Base-by-base conservation (phyloP, 1,139 yeast genomes). In the Kodamaea sp. region DNA sequence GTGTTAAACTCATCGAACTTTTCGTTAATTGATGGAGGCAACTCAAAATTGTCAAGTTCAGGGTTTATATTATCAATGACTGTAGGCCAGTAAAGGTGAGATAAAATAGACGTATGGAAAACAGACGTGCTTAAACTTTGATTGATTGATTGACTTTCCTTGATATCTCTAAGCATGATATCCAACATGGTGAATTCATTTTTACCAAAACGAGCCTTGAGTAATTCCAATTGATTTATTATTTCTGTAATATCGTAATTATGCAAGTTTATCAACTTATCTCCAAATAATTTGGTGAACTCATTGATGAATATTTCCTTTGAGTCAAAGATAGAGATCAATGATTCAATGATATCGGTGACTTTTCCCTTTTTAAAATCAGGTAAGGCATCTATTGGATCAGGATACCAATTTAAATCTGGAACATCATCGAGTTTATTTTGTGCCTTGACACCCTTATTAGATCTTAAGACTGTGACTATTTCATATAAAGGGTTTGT, bases 361-460 rank as follows among this genome's bases (percentile, higher is more conserved):
- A 75, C 78, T 37, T 72, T 71, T n/a, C 76, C 78, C 46, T 78
- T 79, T 39, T 78, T 74, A 58, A 88, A 87, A 57, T 89, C 96
- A 0, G 95, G 86, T 7, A 94, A 75, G 0, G 96, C 95, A 62
- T 86, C 96, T n/a, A 85, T 74, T 0, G 97, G 97, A 52, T 88
- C 96, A 0, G 97, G 97, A 6, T 62, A 64, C 97, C 97, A 90
- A 25, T 74, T 67, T 4, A 82, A 58, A 45, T 75, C 80, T 27
- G 60, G 60, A 31, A 57, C 47, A 40, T 72, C 78, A 8, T 36
- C 42, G 11, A 25, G 28, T n/a, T 31, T 20, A 9, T 25, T 30
- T 11, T 12, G 10, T 8, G 28, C 23, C 12, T 28, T 38, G 9
- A 9, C 11, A 8, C 28, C 10, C n/a, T 15, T 27, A 2, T 32